A percentile compares a stretch with the other conserved stretches of the same genome.
These are phyloP conservation scores for Aspergillus fructus DNA, from an alignment of 2,329 filamentous ascomycete genomes.

Conservation along the genomic window DNA sequence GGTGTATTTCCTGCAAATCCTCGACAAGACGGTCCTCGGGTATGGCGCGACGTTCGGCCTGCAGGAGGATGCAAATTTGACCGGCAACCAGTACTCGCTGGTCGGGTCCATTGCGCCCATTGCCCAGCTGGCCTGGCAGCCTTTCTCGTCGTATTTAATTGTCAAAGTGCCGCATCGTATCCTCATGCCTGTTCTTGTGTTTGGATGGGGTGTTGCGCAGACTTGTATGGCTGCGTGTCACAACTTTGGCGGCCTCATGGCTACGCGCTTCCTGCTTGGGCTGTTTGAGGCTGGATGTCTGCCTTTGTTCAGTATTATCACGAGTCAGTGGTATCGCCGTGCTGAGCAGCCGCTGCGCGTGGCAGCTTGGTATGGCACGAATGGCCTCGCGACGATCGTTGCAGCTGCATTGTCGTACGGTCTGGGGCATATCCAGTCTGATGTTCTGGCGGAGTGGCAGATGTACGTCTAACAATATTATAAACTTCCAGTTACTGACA, in stretches of 20 bases:
- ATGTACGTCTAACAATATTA: conserved; percentile 35
- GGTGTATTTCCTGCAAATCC: conserved; percentile 51
- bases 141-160: conserved; percentile 60
- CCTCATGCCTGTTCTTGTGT: conserved; percentile 52
- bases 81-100: conserved; percentile 57
- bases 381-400: conserved; percentile 57
- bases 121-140: conserved; percentile 61
- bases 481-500: not conserved
- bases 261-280: conserved; percentile 53
- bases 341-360: conserved; percentile 63
- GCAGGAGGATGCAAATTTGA: conserved; percentile 50
- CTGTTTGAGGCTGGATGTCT: conserved; percentile 54
- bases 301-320: conserved; percentile 47
- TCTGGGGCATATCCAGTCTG: conserved; percentile 53
- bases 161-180: conserved; percentile 61
- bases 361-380: conserved; percentile 67
- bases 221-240: conserved; percentile 49
- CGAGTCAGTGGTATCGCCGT: conserved; percentile 48
- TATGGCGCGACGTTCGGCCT: conserved; percentile 60
- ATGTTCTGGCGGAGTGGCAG: conserved; percentile 50
- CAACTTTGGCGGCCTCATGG: conserved; percentile 48
- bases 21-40: conserved; percentile 60
- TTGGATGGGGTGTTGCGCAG: conserved; percentile 53
- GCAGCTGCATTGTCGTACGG: conserved; percentile 59
- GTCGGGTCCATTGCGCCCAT: conserved; percentile 59